Evolutionary conservation across 75 land plant genomes (phyloP).

Genomic region (Ceratopteris richardii): DNA sequence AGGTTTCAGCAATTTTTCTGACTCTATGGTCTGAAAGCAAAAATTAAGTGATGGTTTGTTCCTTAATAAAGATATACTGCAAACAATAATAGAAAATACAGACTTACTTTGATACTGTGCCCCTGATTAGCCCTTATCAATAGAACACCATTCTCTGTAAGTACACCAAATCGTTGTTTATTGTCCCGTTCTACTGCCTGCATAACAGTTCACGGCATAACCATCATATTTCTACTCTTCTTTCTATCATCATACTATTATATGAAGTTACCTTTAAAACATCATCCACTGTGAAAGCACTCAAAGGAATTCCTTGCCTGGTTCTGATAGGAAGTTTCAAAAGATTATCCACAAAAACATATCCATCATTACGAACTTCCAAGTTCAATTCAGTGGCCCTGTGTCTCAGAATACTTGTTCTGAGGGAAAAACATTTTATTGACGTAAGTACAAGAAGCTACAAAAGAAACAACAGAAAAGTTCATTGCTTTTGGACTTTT

Average conservation of each 20-base stretch:
- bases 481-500: too few species aligned
- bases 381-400: conserved; percentile 57
- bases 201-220: neutral
- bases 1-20: conserved; percentile 59
- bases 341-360: conserved; percentile 54
- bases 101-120: conserved; percentile 53
- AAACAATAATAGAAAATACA: conserved; percentile 3
- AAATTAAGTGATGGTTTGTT: neutral
- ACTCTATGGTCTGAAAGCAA: conserved; percentile 33
- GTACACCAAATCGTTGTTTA: conserved; percentile 70
- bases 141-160: conserved; percentile 66
- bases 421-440: conserved; percentile 15
- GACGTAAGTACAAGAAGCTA: neutral
- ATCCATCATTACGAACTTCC: conserved; percentile 71
- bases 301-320: conserved; percentile 49
- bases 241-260: too few species aligned
- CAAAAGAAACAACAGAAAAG: conserved; percentile 6
- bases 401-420: conserved; percentile 67
- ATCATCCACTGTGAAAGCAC: conserved; percentile 60
- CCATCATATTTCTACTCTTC: too few species aligned
- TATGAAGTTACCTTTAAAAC: conserved; percentile 62
- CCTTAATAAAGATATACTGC: neutral
- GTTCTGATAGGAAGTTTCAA: conserved; percentile 48
- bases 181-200: conserved; percentile 84
- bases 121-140: conserved; percentile 93